Evolutionary conservation across 2,329 filamentous ascomycete species (phyloP).

Genomic region (Cytospora mali): DNA sequence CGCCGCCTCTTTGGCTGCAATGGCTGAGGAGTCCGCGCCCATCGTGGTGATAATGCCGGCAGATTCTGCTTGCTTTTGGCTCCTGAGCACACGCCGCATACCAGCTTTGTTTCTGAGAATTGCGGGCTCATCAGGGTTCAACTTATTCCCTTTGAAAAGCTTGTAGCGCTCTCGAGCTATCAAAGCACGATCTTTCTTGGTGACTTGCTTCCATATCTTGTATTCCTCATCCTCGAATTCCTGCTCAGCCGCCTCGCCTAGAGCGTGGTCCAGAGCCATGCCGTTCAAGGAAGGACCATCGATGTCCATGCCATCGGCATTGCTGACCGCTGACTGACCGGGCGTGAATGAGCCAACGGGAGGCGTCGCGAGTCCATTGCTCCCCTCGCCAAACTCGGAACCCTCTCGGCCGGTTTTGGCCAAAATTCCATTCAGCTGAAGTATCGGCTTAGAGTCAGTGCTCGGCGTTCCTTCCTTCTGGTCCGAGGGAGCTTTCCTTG

Average conservation of each 20-base stretch:
- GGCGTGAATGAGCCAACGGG: slow-evolving; percentile 53
- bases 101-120: slow-evolving; percentile 81
- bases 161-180: slow-evolving; percentile 84
- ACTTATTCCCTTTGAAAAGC: slow-evolving; percentile 80
- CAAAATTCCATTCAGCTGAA: slow-evolving; percentile 67
- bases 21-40: slow-evolving; percentile 48
- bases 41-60: slow-evolving; percentile 44
- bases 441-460: slow-evolving; percentile 71
- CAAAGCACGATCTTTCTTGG: slow-evolving; percentile 89
- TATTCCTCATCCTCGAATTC: slow-evolving; percentile 90
- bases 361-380: slow-evolving; percentile 85
- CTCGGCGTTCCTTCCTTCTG: slow-evolving; percentile 79
- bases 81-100: slow-evolving; percentile 85
- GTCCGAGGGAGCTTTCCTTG: slow-evolving; percentile 72
- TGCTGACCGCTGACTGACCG: slow-evolving; percentile 50
- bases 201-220: slow-evolving; percentile 98
- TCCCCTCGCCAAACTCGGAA: slow-evolving; percentile 78
- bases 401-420: slow-evolving; percentile 65
- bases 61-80: slow-evolving; percentile 70
- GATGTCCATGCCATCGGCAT: slow-evolving; percentile 83
- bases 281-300: slow-evolving; percentile 74
- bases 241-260: slow-evolving; percentile 71
- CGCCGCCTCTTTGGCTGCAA: slow-evolving; percentile 50
- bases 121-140: slow-evolving; percentile 87
- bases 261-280: slow-evolving; percentile 63